Conservation (phyloP, 2,329 filamentous ascomycete genomes). For the Pyrenophora tritici-repentis region DNA sequence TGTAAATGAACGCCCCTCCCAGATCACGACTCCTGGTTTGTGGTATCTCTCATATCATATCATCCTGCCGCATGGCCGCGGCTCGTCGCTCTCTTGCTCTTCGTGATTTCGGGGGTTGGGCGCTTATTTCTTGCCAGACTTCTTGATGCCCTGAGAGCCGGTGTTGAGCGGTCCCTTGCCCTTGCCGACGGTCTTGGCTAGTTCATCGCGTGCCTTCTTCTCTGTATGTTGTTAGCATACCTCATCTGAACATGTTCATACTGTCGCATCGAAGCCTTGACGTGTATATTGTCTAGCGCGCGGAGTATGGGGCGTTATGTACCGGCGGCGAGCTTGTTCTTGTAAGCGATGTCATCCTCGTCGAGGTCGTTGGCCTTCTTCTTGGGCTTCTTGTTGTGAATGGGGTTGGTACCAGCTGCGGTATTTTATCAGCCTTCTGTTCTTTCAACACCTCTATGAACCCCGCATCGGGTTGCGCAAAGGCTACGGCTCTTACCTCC, state of each 20-base stretch:
- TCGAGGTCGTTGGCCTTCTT: slow-evolving; percentile 76
- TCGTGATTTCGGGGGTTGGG: neutral
- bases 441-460: neutral
- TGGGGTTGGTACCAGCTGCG: slow-evolving; percentile 58
- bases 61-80: slow-evolving; percentile 10
- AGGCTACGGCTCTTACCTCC: slow-evolving; percentile 48
- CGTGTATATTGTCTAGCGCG: neutral
- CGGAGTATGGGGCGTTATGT: slow-evolving; percentile 44
- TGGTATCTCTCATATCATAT: slow-evolving; percentile 36
- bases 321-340: slow-evolving; percentile 85
- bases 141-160: slow-evolving; percentile 90
- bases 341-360: slow-evolving; percentile 83
- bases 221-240: slow-evolving; percentile 40
- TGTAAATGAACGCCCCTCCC: slow-evolving; percentile 23
- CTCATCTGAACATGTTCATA: neutral
- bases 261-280: neutral
- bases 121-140: slow-evolving; percentile 87
- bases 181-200: slow-evolving; percentile 78
- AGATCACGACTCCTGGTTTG: slow-evolving; percentile 28
- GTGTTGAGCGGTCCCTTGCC: slow-evolving; percentile 84
- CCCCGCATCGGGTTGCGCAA: slow-evolving; percentile 8
- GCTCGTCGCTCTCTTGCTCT: neutral
- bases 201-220: slow-evolving; percentile 66
- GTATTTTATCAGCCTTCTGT: slow-evolving; percentile 26
- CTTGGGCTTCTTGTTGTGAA: slow-evolving; percentile 79